Conservation (phyloP, 352 stramenopile species). For the Blastocystis sp. region DNA sequence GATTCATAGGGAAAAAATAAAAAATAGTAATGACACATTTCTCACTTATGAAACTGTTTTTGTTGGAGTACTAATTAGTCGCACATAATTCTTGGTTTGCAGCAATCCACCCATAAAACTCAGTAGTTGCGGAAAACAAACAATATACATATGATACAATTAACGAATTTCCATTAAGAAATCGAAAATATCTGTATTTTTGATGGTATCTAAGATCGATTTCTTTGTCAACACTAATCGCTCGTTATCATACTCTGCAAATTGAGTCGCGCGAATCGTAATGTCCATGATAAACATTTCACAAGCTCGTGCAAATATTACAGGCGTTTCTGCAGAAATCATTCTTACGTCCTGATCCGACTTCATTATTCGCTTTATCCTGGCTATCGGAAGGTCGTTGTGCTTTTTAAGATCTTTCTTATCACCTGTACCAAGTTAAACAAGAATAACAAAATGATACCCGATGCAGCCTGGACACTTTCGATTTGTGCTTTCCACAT, state of each 20-base stretch:
- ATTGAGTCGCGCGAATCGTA: constrained; percentile 81
- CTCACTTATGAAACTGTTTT: background rate
- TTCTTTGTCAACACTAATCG: constrained; percentile 86
- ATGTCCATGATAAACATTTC: constrained; percentile 99
- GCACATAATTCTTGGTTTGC: too few species aligned
- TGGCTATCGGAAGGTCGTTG: constrained; percentile 93
- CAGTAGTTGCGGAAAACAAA: background rate
- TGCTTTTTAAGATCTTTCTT: constrained; percentile 96
- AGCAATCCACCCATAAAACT: too few species aligned
- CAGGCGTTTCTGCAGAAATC: constrained; percentile 93
- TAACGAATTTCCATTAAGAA: constrained; percentile 86
- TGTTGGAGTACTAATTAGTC: too few species aligned
- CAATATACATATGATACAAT: background rate
- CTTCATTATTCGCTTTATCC: constrained; percentile 99
- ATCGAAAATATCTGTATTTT: constrained; percentile 97
- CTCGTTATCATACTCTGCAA: constrained; percentile 76
- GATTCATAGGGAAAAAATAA: background rate
- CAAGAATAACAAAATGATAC: background rate
- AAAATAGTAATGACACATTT: background rate
- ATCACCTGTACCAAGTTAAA: background rate
- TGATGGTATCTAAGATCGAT: constrained; percentile 92
- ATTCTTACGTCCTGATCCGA: constrained; percentile 93
- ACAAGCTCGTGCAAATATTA: constrained; percentile 97
- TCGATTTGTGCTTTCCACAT: constrained; percentile 60
- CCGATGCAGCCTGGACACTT: background rate